A percentile compares a stretch with the other conserved stretches of the same genome.
Conservation (phyloP, 2,329 filamentous ascomycete species). For the Fusarium sp. region DNA sequence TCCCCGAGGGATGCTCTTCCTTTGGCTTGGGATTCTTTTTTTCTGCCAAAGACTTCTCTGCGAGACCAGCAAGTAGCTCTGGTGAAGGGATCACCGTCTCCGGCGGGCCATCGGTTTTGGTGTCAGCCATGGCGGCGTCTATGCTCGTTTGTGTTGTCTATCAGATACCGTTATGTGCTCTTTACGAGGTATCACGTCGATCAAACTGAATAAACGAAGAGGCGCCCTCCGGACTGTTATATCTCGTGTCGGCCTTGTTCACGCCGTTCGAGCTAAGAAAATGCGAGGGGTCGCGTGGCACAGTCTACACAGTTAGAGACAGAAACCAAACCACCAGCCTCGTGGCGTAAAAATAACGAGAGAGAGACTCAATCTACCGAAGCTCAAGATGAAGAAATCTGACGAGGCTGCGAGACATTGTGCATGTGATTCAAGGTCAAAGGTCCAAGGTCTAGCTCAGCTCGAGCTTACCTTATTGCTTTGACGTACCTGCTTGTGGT, state of each 20-base stretch:
- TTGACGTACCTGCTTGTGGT: constrained; percentile 14
- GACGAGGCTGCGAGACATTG: constrained; percentile 37
- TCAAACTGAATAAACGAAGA: background rate
- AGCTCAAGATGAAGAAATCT: constrained; percentile 11
- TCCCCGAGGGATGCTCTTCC: constrained; percentile 65
- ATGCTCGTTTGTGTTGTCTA: constrained; percentile 2
- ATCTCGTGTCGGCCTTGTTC: constrained; percentile 21
- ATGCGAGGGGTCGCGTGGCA: constrained; percentile 40
- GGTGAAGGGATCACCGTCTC: constrained; percentile 48
- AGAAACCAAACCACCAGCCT: constrained; percentile 22
- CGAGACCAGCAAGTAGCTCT: constrained; percentile 44
- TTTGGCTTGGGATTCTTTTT: constrained; percentile 1
- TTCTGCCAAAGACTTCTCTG: constrained; percentile 30
- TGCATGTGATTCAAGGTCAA: constrained; percentile 41
- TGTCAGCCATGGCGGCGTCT: constrained; percentile 43
- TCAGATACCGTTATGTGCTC: background rate
- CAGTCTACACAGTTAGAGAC: constrained; percentile 5
- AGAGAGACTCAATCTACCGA: constrained; percentile 2
- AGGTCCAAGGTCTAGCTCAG: constrained; percentile 21
- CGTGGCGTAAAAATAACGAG: constrained; percentile 7
- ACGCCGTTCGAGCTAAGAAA: constrained; percentile 3
- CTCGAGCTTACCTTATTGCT: constrained; percentile 12
- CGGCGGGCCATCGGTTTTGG: constrained; percentile 37
- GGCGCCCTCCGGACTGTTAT: constrained; percentile 23
- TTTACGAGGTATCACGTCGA: constrained; percentile 8